phyloP scores from a whole-genome alignment of 129 eudicot genomes.

The Pseudognaphalium luteoalbum region DNA sequence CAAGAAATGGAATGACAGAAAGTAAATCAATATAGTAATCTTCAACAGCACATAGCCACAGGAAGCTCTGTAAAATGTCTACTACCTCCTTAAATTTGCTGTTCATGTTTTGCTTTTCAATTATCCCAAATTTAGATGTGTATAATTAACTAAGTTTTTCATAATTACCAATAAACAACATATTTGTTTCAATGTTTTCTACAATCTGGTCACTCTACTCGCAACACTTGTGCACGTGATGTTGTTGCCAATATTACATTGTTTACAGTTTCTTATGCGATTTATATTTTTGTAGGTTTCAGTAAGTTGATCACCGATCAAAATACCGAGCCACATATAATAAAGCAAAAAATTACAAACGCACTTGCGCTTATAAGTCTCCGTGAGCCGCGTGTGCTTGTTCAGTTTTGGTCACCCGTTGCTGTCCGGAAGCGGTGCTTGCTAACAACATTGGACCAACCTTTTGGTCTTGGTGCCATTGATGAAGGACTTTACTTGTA shows the following conservation, averaged over 20 bases:
- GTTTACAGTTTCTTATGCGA: too few species aligned
- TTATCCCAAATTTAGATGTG: background rate
- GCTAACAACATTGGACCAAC: conserved; percentile 21
- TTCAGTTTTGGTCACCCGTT: conserved; percentile 20
- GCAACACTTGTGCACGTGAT: too few species aligned
- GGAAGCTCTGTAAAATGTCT: background rate
- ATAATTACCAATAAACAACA: too few species aligned
- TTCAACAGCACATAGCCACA: background rate
- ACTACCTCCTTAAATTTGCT: too few species aligned
- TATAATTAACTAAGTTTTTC: too few species aligned
- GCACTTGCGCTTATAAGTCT: background rate
- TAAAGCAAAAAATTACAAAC: conserved; percentile 4
- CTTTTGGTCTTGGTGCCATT: conserved; percentile 21
- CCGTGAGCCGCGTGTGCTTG: conserved; percentile 14
- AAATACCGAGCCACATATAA: background rate
- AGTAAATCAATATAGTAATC: too few species aligned
- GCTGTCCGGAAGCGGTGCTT: background rate
- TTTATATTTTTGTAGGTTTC: background rate
- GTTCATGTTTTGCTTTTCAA: too few species aligned
- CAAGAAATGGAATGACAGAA: too few species aligned
- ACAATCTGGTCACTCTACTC: too few species aligned
- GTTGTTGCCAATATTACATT: too few species aligned
- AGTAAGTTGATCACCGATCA: background rate
- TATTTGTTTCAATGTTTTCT: too few species aligned
- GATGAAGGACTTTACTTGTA: conserved; percentile 21